Percentiles rank a stretch among this genome's conserved stretches.
phyloP scores from a whole-genome alignment of 306 rosid genomes.

The Geum urbanum region DNA sequence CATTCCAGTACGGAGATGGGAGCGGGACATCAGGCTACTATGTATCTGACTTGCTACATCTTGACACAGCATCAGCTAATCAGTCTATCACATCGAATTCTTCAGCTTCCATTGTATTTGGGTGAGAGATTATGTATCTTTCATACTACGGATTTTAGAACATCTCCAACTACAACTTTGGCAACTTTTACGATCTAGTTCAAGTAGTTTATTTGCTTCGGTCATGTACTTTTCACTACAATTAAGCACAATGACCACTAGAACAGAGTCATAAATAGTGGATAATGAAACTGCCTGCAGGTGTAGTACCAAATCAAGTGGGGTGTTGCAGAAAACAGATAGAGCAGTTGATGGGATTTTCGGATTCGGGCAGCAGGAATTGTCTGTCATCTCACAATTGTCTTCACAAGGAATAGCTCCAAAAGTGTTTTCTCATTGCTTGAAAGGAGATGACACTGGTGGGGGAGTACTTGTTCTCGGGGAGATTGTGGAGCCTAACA shows the following conservation, averaged over 20 bases:
- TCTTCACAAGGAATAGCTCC: conserved; percentile 68
- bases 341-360: conserved; percentile 79
- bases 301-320: conserved; percentile 56
- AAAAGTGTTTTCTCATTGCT: conserved; percentile 66
- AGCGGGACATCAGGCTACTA: conserved; percentile 79
- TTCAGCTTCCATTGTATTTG: conserved; percentile 63
- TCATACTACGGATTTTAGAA: not conserved
- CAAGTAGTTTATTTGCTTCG: not conserved
- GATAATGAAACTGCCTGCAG: conserved; percentile 38
- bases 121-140: conserved; percentile 40
- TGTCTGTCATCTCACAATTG: conserved; percentile 72
- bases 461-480: conserved; percentile 80
- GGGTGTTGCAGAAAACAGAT: conserved; percentile 62
- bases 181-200: not conserved
- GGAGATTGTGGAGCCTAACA: conserved; percentile 65
- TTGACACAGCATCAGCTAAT: conserved; percentile 41
- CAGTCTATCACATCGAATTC: conserved; percentile 48
- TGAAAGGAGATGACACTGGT: conserved; percentile 61
- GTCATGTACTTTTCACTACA: not conserved
- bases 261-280: conserved; percentile 9
- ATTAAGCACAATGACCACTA: not conserved
- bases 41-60: conserved; percentile 59
- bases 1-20: conserved; percentile 78
- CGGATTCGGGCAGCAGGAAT: conserved; percentile 62
- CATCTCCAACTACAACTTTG: not conserved